Base-by-base conservation (phyloP, 768 basidiomycete genomes). In the Nidularia sp. region DNA sequence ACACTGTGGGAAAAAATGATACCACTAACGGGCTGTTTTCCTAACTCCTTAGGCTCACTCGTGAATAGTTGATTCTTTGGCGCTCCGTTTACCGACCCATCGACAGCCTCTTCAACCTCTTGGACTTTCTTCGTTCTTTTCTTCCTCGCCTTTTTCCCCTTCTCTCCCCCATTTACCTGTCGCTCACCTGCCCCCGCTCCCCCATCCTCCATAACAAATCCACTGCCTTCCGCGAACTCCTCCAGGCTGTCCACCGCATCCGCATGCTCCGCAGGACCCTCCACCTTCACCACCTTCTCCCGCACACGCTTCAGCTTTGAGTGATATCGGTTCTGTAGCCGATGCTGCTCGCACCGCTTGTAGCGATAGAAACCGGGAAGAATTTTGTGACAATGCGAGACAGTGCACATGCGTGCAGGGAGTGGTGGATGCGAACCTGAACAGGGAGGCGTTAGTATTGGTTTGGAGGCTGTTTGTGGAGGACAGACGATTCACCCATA, bases 281-380 rank as follows among this genome's bases (percentile, higher is more conserved):
- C 53, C 49, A 45, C 47, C 51, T 55, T 15, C 33, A 34, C n/a
- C 49, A 71, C 71, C 60, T 78, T 80, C 58, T 80, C 79, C 45
- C 79, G 65, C 3, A 75, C 72, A 2, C 78, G 71, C 59, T 81
- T 80, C 45, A 81, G 68, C 53, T 74, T 70, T 56, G 75, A 77
- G 54, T 81, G 79, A 51, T 75, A 70, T 43, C 79, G 69, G 52
- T 81, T 81, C 62, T 81, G 81, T n/a, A 77, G 54, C 2, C 80
- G 72, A 51, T 83, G 81, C 52, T 75, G 72, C 54, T 81, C 81
- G 62, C 81, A 83, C 34, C 79, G 76, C 50, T 79, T 77, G 62
- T 66, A 83, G 9, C 68, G 65, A 60, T 81, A 79, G 25, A 66
- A 62, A 0, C 70, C 71, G 0, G 77, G 75, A 2, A 83, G 70